Base-by-base conservation (phyloP, 768 basidiomycete genomes). In the Pisolithus sp. region DNA sequence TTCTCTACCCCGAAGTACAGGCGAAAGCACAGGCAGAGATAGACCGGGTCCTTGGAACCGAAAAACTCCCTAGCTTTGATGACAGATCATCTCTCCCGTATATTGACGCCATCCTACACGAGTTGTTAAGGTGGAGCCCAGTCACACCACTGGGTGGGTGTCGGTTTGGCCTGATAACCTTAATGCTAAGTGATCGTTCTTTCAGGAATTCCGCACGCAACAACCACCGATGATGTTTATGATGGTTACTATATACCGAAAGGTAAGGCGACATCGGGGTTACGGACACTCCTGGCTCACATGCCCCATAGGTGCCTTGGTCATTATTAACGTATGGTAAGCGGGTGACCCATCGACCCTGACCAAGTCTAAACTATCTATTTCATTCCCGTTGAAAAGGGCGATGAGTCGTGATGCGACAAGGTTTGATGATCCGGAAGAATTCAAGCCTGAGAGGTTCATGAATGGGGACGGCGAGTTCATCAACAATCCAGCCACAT, bases 211-310 rank as follows among this genome's bases (percentile, higher is more conserved):
- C 63, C 67, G 0, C 67, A 64, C 24, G 52, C 59, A 15, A 59
- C 58, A 3, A 55, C 60, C 6, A 46, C 42, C 0, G 63, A 67
- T 7, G 64, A 66, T 21, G 54, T 59, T 18, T 66, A 62, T 20
- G 53, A 66, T 12, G 68, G 63, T 1, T 71, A 73, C 52, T 64
- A 64, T 38, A 75, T 80, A 39, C 77, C 76, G 0, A 72, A 75
- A 53, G 74, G 71, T 51, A 54, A 30, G 36, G 18, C 5, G 6
- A 21, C 13, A 9, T 23, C 31, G 53, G 49, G 54, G 23, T 9
- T 1, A 23, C 23, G 9, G 20, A 13, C 15, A 20, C 26, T 40
- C 38, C 39, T 46, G 24, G 47, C 30, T 42, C 18, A 26, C 38
- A 12, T 34, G 17, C 17, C 46, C 4, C 24, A 2, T 8, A 66